These are phyloP conservation scores for Colletotrichum truncatum DNA, from an alignment of 2,329 filamentous ascomycete genomes.

Conservation along the genomic window DNA sequence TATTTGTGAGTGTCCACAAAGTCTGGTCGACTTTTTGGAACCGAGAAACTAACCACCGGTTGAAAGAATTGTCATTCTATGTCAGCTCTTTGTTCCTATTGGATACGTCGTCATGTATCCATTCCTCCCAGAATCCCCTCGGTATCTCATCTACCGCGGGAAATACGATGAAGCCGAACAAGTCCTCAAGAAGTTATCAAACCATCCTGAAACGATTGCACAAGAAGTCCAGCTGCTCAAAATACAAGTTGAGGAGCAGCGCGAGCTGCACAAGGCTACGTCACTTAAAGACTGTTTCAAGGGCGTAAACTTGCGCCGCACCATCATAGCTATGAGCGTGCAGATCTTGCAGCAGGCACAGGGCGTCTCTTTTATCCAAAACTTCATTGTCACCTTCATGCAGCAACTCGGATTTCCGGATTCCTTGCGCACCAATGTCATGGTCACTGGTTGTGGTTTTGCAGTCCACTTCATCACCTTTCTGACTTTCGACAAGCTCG, in stretches of 20 bases:
- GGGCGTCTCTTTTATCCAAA: slow-evolving; percentile 32
- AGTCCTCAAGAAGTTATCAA: background rate
- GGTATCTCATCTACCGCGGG: slow-evolving; percentile 13
- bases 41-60: background rate
- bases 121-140: slow-evolving; percentile 17
- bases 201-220: slow-evolving; percentile 3
- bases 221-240: slow-evolving; percentile 5
- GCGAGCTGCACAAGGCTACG: slow-evolving; percentile 26
- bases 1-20: background rate
- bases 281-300: slow-evolving; percentile 29
- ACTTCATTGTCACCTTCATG: slow-evolving; percentile 36
- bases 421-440: background rate
- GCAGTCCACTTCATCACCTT: slow-evolving; percentile 18
- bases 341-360: slow-evolving; percentile 35
- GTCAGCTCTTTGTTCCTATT: slow-evolving; percentile 1
- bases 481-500: slow-evolving; percentile 26
- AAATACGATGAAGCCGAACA: slow-evolving; percentile 10
- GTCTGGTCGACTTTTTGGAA: background rate
- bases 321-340: slow-evolving; percentile 30
- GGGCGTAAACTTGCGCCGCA: slow-evolving; percentile 32
- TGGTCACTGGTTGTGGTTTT: background rate
- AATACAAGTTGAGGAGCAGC: slow-evolving; percentile 23
- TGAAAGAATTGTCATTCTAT: background rate
- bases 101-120: slow-evolving; percentile 4
- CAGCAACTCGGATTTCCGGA: slow-evolving; percentile 31